Percentiles rank a stretch among this genome's conserved stretches.
Evolutionary conservation across 139 green algal genomes (phyloP).

Genomic region (Chlamydomonas eustigma): DNA sequence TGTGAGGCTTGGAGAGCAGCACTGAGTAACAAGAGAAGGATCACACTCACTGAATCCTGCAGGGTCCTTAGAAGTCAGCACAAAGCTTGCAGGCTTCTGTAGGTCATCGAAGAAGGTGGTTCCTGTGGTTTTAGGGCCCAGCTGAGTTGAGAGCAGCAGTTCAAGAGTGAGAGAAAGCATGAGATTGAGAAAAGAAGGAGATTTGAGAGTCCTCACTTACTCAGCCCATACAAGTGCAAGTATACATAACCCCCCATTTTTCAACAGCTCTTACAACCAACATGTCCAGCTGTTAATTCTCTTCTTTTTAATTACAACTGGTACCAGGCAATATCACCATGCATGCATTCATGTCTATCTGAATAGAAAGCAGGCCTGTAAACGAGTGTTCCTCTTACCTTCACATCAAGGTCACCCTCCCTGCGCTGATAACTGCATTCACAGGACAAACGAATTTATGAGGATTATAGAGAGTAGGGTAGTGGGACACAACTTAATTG

Average conservation of each 20-base stretch:
- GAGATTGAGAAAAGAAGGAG: background rate
- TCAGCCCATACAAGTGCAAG: too few species aligned
- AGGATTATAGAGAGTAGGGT: background rate
- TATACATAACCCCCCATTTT: too few species aligned
- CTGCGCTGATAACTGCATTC: conserved; percentile 24
- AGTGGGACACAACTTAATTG: background rate
- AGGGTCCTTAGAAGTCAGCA: conserved; percentile 20
- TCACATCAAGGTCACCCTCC: conserved; percentile 24
- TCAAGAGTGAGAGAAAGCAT: background rate
- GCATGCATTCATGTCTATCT: background rate
- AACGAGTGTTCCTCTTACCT: too few species aligned
- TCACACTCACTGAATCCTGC: conserved; percentile 19
- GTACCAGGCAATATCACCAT: background rate
- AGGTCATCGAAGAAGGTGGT: conserved; percentile 69
- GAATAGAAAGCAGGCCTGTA: background rate
- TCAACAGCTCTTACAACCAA: too few species aligned
- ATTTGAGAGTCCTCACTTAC: background rate
- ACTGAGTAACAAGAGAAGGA: background rate
- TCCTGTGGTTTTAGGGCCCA: conserved; percentile 53
- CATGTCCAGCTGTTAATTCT: too few species aligned
- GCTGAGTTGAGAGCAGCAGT: background rate
- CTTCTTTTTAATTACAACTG: too few species aligned
- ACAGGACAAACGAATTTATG: background rate
- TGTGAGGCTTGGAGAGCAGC: too few species aligned
- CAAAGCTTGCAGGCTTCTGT: conserved; percentile 24